Evolutionary conservation across 306 rosid species (phyloP), one percentile per base, ranked within the genome.

Genomic region (Dalbergia oliveri): DNA sequence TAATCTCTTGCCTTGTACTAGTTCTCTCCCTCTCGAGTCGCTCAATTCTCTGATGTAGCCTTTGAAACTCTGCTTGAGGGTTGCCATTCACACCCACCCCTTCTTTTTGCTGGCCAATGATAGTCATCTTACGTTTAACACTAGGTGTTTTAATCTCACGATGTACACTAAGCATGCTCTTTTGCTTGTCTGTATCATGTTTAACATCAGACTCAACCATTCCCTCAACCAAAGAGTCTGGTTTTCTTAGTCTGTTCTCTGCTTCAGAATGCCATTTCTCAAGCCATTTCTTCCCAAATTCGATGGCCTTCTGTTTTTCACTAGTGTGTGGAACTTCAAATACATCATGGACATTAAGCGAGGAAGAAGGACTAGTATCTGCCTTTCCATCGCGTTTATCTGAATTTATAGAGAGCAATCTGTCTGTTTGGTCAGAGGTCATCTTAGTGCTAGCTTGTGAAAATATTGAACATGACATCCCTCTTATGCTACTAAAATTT

Each of bases 271-370:
- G 63, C 83, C 66, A 26, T 68, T 78, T 85, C 14, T 64, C 83
- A 44, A 54, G 69, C 77, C 67, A 79, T 76, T 62, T 84, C 51
- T 16, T 47, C 59, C 37, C 50, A 45, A 6, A 51, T 51, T 80
- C 73, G n/a, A 68, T 58, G 34, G 67, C 57, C 64, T 77, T 85
- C 37, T 31, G 73, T 68, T 70, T 87, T 56, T 51, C 83, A 26
- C 77, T 45, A 18, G 49, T 62, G 81, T 85, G 78, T 49, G 88
- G 92, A 58, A 92, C 95, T 87, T 94, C 94, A 53, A 81, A 92
- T 53, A 94, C 85, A 84, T 94, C 97, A 69, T 87, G 88, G 43
- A 93, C 72, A 45, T 79, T 85, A 26, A 79, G 84, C n/a, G 73
- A 73, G 73, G 78, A 9, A 49, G 85, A 63, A 84, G 85, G 63